Percentiles rank a stretch among this genome's conserved stretches.
Evolutionary conservation across 768 basidiomycete species (phyloP).

Genomic region (Leccinum rimulosum): DNA sequence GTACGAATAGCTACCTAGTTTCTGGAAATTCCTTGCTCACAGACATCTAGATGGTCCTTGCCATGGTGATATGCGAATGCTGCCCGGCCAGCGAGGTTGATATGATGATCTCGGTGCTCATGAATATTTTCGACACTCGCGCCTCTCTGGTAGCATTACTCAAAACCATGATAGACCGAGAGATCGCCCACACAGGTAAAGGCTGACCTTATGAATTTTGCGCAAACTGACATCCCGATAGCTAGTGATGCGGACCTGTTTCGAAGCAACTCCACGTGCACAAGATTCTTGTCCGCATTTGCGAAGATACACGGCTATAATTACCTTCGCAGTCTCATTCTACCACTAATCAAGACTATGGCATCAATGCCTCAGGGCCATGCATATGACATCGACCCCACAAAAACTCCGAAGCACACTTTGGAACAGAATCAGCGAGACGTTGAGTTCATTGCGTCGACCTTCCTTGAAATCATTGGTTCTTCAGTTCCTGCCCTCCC

Average conservation of each 20-base stretch:
- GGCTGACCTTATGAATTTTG: not conserved
- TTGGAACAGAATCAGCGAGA: conserved; percentile 65
- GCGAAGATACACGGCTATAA: conserved; percentile 89
- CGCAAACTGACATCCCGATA: conserved; percentile 29
- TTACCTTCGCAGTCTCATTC: conserved; percentile 78
- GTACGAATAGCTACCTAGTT: conserved; percentile 39
- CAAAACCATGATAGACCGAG: conserved; percentile 82
- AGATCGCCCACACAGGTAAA: conserved; percentile 74
- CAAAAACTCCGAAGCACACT: conserved; percentile 55
- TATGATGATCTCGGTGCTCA: conserved; percentile 78
- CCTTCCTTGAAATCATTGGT: conserved; percentile 72
- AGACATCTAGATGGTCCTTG: conserved; percentile 60
- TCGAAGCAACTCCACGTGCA: conserved; percentile 83
- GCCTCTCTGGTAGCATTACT: conserved; percentile 69
- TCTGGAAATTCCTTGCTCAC: conserved; percentile 9
- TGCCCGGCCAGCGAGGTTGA: conserved; percentile 80
- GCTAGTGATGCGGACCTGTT: conserved; percentile 82
- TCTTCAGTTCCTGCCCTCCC: conserved; percentile 70
- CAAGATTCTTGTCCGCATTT: conserved; percentile 83
- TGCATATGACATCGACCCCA: conserved; percentile 77
- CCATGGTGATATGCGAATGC: conserved; percentile 83
- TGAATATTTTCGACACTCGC: conserved; percentile 83
- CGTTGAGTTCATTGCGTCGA: conserved; percentile 69
- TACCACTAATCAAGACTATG: conserved; percentile 77
- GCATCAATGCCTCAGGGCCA: conserved; percentile 66